Base-by-base conservation (phyloP, 1,284 basidiomycete genomes). In the Erythrobasidium hasegawianum region DNA sequence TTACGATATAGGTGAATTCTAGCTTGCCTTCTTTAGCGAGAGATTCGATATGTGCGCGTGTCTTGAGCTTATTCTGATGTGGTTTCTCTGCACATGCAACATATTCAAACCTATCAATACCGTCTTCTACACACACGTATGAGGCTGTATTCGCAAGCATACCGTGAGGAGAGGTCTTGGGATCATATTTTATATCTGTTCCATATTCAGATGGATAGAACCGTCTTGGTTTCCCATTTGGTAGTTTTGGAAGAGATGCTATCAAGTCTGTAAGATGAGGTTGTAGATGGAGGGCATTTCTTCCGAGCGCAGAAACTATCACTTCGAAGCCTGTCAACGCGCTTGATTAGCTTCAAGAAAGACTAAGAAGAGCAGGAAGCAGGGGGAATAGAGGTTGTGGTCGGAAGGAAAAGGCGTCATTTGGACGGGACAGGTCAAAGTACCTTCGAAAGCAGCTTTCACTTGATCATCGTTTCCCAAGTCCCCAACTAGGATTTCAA, bases 151-250 rank as follows among this genome's bases (percentile, higher is more conserved):
- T n/a, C n/a, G 33, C 27, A 18, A 38, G 14, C 61, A 20, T 22
- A 65, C 62, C 62, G 59, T 64, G 56, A 11, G 67, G 67, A 14
- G 67, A 68, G 54, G 67, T 68, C 13, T 57, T 47, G n/a, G 60
- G 55, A 27, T 64, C 60, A 47, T 68, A 68, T 33, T 57, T 43
- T 56, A 68, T 68, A 22, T 68, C 67, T 2, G 67, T 68, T n/a
- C 67, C 67, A 50, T 68, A 68, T 27, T 68, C 67, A 57, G 67
- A 68, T 18, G 67, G 67, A 50, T 59, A 68, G 67, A 68, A 68
- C 9, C 67, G 56, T 43, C 62, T 64, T 16, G 67, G 61, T 26
- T 57, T 56, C 10, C 62, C 62, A 7, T 10, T 4, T 13, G 40
- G 18, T 1, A 58, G 55, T 39, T 58, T 57, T 16, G 56, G 56